Base-by-base conservation (phyloP, 1,284 basidiomycete genomes). In the Athelia psychrophila region DNA sequence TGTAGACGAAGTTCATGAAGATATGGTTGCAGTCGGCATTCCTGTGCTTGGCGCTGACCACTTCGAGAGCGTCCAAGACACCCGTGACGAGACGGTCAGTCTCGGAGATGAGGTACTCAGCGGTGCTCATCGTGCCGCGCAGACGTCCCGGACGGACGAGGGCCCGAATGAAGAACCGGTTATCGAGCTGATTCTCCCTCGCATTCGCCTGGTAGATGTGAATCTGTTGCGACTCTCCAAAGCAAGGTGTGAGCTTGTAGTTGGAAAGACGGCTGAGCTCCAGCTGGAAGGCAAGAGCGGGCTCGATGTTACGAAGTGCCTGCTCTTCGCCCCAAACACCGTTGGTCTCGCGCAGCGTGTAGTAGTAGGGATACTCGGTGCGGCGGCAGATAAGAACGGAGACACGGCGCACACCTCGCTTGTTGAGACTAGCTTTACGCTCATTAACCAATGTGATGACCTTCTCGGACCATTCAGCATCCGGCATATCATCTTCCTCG, bases 1-100 rank as follows among this genome's bases (percentile, higher is more conserved):
- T 93, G 80, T 99, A 99, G 66, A 99, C 88, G 72, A 98, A 98
- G 76, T 97, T 97, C 84, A 98, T 92, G 74, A 91, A 93, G 67
- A 97, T 95, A 68, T 97, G 93, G 70, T 97, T 97, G 76, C 91
- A 93, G 69, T 97, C 94, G 2, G 93, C 90, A 62, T 89, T 93
- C 58, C 94, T 84, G 65, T 95, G 79, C 63, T 93, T 83, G 19
- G 90, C 88, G 58, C 82, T 86, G 64, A 95, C 92, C 51, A 98
- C 87, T 72, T 99, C 96, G 48, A 99, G 83, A 3, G 95, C 90
- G 70, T 99, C 96, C 58, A 99, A 78, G 61, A 98, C 88, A 63
- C 88, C 92, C 51, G 93, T 97, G 58, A 99, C 90, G 23, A 99
- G 85, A 46, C 96, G 90, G 68, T 99, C 97, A 3, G 95, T 96